Percentiles rank a stretch among this genome's conserved stretches.
Conservation (phyloP, 257 asterid genomes). For the Solanum lycopersicoides region DNA sequence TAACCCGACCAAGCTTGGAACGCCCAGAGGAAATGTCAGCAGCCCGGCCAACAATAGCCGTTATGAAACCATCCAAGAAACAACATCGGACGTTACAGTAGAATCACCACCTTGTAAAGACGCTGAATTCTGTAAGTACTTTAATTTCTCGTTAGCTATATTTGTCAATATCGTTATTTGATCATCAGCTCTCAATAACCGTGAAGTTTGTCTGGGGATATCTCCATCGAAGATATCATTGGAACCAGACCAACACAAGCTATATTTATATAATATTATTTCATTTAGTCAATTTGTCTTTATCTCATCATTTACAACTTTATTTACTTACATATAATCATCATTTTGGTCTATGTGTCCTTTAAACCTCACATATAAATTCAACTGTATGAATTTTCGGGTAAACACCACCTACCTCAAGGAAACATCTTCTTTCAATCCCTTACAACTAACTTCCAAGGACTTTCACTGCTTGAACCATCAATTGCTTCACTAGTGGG, state of each 20-base stretch:
- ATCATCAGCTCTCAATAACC: not conserved
- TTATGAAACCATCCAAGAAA: not conserved
- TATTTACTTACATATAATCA: not conserved
- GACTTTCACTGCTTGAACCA: not conserved
- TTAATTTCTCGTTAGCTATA: not conserved
- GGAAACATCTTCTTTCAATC: not conserved
- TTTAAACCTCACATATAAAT: not conserved
- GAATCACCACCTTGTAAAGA: not conserved
- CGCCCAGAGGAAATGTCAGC: not conserved
- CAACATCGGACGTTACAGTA: not conserved
- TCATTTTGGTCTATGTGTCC: not conserved
- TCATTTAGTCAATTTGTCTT: not conserved
- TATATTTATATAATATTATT: no score
- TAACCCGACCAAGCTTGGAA: not conserved
- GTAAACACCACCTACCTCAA: not conserved
- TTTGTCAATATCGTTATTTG: not conserved
- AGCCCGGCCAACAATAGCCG: not conserved
- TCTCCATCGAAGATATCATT: not conserved
- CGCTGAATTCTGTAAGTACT: not conserved
- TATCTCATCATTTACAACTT: not conserved
- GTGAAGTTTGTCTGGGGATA: not conserved
- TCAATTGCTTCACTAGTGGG: not conserved
- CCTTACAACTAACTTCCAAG: not conserved
- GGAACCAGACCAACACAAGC: not conserved
- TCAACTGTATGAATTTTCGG: not conserved